A percentile compares a stretch with the other conserved stretches of the same genome.
phyloP scores from a whole-genome alignment of 768 basidiomycete genomes.

The Tylopilus balloui region DNA sequence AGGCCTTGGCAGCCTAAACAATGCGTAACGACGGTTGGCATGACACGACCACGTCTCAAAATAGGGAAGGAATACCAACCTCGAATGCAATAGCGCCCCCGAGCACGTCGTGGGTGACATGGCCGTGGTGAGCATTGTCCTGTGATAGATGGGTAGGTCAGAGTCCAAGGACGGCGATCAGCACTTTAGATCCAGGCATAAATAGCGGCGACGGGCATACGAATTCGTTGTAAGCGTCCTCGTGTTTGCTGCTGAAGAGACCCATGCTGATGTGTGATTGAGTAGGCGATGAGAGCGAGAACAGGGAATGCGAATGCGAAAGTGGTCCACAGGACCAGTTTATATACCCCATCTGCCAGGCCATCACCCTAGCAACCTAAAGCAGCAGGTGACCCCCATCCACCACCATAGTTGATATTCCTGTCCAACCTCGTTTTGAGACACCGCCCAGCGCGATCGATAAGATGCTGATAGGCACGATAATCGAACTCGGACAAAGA shows the following conservation, averaged over 20 bases:
- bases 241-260: neutral
- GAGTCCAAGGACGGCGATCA: too few relatives aligned
- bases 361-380: constrained; percentile 14
- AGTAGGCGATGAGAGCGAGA: neutral
- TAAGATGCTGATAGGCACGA: constrained; percentile 20
- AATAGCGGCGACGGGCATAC: constrained; percentile 1
- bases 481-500: too few relatives aligned
- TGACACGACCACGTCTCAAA: neutral
- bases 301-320: neutral
- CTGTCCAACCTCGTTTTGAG: constrained; percentile 5
- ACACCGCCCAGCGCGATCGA: constrained; percentile 14
- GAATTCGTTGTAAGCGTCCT: neutral
- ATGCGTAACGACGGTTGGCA: neutral
- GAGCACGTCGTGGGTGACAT: constrained; percentile 14
- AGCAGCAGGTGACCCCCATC: neutral
- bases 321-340: neutral
- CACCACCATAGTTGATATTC: constrained; percentile 8
- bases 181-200: neutral
- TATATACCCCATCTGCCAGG: constrained; percentile 19
- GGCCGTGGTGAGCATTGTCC: neutral
- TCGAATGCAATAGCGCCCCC: constrained; percentile 16
- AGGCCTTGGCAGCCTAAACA: constrained; percentile 17
- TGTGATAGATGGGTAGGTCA: neutral
- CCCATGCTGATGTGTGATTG: constrained; percentile 13
- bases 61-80: constrained; percentile 8